These are phyloP conservation scores for Suillus alpinus DNA, from an alignment of 768 basidiomycete genomes.

Conservation along the genomic window DNA sequence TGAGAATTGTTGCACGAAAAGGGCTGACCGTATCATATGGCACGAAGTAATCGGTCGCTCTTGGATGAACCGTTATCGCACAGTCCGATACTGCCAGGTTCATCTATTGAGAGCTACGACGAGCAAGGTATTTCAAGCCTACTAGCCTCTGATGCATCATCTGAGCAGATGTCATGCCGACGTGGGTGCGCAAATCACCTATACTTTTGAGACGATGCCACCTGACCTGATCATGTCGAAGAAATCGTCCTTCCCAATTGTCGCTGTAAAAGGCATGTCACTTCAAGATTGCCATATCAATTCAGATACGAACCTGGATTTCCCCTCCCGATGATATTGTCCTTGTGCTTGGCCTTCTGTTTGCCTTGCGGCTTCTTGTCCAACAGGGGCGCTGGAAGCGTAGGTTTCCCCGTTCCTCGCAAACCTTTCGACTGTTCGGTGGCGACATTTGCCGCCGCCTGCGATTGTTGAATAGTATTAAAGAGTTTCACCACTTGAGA, in stretches of 20 bases:
- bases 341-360: conserved; percentile 52
- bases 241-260: conserved; percentile 70
- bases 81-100: not conserved
- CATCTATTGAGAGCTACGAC: not conserved
- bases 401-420: conserved; percentile 72
- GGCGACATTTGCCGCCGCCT: conserved; percentile 49
- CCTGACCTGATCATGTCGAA: conserved; percentile 83
- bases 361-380: conserved; percentile 44
- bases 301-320: conserved; percentile 51
- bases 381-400: conserved; percentile 62
- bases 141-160: not conserved
- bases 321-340: conserved; percentile 50
- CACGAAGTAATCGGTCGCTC: not conserved
- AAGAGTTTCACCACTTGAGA: conserved; percentile 73
- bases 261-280: conserved; percentile 33
- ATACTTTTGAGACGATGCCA: conserved; percentile 71
- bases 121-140: not conserved
- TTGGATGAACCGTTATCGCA: not conserved
- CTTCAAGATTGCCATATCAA: conserved; percentile 3
- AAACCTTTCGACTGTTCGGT: conserved; percentile 57
- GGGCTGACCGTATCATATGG: not conserved
- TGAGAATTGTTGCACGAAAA: not conserved
- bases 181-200: conserved; percentile 3
- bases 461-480: conserved; percentile 83
- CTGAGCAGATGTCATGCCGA: not conserved